These are phyloP conservation scores for Emergomyces pasteurianus DNA, from an alignment of 2,329 filamentous ascomycete species.

Conservation along the genomic window DNA sequence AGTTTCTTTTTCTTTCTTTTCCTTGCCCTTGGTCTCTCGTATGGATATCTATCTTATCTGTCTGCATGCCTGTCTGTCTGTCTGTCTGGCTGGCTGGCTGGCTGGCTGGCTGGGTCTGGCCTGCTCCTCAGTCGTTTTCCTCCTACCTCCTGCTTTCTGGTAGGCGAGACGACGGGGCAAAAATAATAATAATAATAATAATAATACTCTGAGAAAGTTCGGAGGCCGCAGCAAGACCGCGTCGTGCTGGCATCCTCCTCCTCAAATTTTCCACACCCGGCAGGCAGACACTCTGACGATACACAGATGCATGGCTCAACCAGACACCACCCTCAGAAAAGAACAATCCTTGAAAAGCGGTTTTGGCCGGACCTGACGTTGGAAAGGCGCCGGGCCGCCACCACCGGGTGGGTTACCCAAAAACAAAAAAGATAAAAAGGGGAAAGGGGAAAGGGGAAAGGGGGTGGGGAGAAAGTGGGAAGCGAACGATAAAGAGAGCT, in stretches of 20 bases:
- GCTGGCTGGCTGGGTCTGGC: not conserved
- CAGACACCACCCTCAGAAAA: too few species aligned
- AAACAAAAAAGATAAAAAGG: too few species aligned
- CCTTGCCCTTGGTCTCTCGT: not conserved
- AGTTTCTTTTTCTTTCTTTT: not conserved
- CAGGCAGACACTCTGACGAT: not conserved
- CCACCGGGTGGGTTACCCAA: not conserved
- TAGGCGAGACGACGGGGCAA: too few species aligned
- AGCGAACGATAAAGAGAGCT: too few species aligned
- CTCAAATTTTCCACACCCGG: not conserved
- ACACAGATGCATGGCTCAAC: not conserved
- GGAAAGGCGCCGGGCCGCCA: not conserved
- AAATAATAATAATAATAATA: not conserved
- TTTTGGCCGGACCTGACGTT: too few species aligned
- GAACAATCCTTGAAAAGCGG: too few species aligned
- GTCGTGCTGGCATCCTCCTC: not conserved
- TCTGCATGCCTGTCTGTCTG: not conserved
- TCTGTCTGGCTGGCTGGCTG: too few species aligned
- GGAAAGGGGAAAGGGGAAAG: too few species aligned
- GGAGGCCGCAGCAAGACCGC: not conserved
- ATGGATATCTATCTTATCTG: not conserved
- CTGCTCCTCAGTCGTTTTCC: not conserved
- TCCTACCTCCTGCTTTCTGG: too few species aligned
- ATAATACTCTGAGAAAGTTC: not conserved
- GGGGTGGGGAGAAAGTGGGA: too few species aligned